phyloP scores from a whole-genome alignment of 2,329 filamentous ascomycete genomes.

The Pseudogymnoascus sp. region DNA sequence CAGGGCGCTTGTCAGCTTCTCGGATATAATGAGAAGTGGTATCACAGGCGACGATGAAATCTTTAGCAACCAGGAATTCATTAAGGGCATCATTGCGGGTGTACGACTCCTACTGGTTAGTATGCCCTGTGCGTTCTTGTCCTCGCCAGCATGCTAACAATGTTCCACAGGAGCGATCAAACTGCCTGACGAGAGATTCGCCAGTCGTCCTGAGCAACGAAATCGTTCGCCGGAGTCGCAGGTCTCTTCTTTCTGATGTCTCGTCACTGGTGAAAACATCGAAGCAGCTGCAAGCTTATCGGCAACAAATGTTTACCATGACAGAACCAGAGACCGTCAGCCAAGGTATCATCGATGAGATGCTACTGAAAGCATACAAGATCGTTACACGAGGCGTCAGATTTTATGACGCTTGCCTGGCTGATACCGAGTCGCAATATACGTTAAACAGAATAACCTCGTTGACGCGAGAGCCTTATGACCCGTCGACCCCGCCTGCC shows the following conservation, averaged over 20 bases:
- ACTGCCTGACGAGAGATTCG: conserved; percentile 80
- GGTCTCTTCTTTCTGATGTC: conserved; percentile 80
- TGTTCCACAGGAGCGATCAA: conserved; percentile 63
- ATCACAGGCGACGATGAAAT: conserved; percentile 66
- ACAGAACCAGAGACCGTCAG: conserved; percentile 51
- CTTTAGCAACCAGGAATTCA: conserved; percentile 87
- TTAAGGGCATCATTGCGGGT: conserved; percentile 87
- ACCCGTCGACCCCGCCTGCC: conserved; percentile 56
- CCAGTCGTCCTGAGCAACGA: conserved; percentile 66
- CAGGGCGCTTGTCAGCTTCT: conserved; percentile 81
- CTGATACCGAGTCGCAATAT: conserved; percentile 43
- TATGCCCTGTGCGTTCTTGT: conserved; percentile 17
- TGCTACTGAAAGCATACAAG: conserved; percentile 88
- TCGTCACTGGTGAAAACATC: conserved; percentile 83
- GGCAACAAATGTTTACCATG: conserved; percentile 37
- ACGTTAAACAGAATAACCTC: conserved; percentile 50
- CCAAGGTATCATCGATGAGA: conserved; percentile 70
- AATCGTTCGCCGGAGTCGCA: conserved; percentile 68
- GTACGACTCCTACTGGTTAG: conserved; percentile 82
- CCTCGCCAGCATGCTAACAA: conserved; percentile 12
- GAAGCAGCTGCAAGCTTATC: conserved; percentile 66
- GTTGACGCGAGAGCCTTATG: conserved; percentile 50
- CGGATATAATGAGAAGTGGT: conserved; percentile 78
- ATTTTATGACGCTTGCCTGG: conserved; percentile 80
- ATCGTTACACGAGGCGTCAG: conserved; percentile 85